These are phyloP conservation scores for Paramecium bursaria DNA, from an alignment of 73 alveolate genomes.

Conservation along the genomic window DNA sequence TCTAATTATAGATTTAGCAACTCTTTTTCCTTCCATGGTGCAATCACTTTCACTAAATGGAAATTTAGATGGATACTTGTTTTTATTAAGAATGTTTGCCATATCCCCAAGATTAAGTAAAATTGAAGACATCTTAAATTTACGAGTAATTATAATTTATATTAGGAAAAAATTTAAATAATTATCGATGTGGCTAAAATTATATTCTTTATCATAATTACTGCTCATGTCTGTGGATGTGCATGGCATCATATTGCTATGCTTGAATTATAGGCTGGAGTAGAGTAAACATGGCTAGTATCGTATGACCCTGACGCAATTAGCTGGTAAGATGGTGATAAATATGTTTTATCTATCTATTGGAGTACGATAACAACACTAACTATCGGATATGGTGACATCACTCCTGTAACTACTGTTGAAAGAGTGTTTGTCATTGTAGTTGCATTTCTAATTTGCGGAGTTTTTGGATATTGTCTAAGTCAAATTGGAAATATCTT, in stretches of 20 bases:
- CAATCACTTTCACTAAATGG: constrained; percentile 28
- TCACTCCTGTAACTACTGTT: constrained; percentile 77
- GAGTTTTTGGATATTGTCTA: constrained; percentile 68
- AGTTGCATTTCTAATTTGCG: constrained; percentile 64
- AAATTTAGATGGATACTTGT: constrained; percentile 71
- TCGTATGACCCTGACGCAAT: constrained; percentile 15
- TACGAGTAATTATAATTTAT: constrained; percentile 24
- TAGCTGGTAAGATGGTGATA: constrained; percentile 70
- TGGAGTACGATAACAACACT: constrained; percentile 84
- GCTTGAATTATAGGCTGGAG: constrained; percentile 44
- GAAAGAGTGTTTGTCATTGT: constrained; percentile 80
- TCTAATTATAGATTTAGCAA: constrained; percentile 71
- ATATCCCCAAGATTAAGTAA: constrained; percentile 67
- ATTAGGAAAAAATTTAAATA: constrained; percentile 71
- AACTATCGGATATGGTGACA: constrained; percentile 92
- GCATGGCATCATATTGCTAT: constrained; percentile 70
- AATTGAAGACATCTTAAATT: constrained; percentile 65
- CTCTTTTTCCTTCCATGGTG: constrained; percentile 68
- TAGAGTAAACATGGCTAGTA: constrained; percentile 61
- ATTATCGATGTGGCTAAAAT: constrained; percentile 65
- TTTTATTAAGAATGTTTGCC: constrained; percentile 72
- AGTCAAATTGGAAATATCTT: constrained; percentile 59
- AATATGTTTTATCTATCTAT: constrained; percentile 77
- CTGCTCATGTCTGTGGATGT: constrained; percentile 64
- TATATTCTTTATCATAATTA: constrained; percentile 47